These are phyloP conservation scores for Globisporangium nodosum DNA, from an alignment of 352 stramenopile species.

Conservation along the genomic window DNA sequence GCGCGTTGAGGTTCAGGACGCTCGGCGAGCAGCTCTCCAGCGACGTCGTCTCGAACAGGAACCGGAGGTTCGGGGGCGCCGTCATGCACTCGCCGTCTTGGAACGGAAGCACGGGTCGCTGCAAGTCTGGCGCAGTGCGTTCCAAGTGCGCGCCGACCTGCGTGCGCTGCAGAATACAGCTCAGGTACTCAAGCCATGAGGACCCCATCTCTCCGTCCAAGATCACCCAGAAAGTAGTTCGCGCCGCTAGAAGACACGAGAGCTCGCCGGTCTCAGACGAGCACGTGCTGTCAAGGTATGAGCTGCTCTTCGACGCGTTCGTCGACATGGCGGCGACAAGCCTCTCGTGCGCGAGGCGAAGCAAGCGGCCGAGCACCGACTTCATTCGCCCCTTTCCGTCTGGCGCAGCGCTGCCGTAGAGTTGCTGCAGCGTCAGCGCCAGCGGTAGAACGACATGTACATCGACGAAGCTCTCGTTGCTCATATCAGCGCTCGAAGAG, in stretches of 20 bases:
- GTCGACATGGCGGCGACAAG: constrained; percentile 4
- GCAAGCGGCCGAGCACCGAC: constrained; percentile 29
- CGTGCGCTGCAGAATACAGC: constrained; percentile 17
- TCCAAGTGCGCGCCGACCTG: neutral
- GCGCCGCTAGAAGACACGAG: constrained; percentile 5
- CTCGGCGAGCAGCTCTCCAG: constrained; percentile 28
- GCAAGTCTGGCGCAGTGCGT: neutral
- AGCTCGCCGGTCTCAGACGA: neutral
- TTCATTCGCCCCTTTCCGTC: constrained; percentile 28
- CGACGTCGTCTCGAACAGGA: constrained; percentile 52
- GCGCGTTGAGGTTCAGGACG: constrained; percentile 21
- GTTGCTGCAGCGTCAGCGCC: constrained; percentile 32
- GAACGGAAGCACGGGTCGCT: constrained; percentile 18
- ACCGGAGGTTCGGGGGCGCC: constrained; percentile 48
- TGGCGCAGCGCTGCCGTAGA: constrained; percentile 34
- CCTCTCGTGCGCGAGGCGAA: constrained; percentile 26
- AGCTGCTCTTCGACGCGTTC: neutral
- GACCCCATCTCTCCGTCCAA: constrained; percentile 36
- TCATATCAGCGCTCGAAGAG: neutral
- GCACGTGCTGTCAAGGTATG: neutral
- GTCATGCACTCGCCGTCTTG: constrained; percentile 51
- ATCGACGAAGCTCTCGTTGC: constrained; percentile 2
- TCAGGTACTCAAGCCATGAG: constrained; percentile 36
- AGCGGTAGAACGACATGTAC: constrained; percentile 29
- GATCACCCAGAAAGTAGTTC: constrained; percentile 31